Evolutionary conservation across 2,329 filamentous ascomycete genomes (phyloP).

Genomic region (Arthrobotrys entomopaga): DNA sequence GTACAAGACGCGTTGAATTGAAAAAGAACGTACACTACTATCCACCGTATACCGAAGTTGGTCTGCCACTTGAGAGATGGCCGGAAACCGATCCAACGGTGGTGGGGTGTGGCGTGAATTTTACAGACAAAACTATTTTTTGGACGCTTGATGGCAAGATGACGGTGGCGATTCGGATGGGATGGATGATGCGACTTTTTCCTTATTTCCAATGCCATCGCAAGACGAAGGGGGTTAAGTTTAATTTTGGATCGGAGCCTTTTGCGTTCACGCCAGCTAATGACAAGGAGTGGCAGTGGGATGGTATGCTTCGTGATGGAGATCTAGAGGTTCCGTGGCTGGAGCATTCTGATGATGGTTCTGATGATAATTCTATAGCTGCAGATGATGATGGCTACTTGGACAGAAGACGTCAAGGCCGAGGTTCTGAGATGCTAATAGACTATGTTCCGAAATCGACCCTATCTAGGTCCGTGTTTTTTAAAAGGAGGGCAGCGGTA

Average conservation of each 20-base stretch:
- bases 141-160: neutral
- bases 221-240: neutral
- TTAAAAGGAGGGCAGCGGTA: too few relatives aligned
- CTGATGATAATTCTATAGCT: neutral
- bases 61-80: too few relatives aligned
- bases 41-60: neutral
- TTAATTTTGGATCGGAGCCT: neutral
- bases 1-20: neutral
- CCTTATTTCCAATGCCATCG: neutral
- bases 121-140: neutral
- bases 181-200: neutral
- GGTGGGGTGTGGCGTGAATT: neutral
- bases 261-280: neutral
- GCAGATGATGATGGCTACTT: neutral
- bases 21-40: neutral
- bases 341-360: too few relatives aligned
- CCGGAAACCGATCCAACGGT: neutral
- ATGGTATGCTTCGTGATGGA: too few relatives aligned
- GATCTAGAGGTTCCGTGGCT: too few relatives aligned
- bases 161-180: neutral
- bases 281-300: too few relatives aligned
- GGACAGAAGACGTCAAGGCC: too few relatives aligned
- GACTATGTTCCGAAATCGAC: too few relatives aligned
- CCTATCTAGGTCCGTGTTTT: too few relatives aligned
- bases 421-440: too few relatives aligned